Evolutionary conservation across 2,329 filamentous ascomycete genomes (phyloP).

Genomic region (Cercospora nicotianae): DNA sequence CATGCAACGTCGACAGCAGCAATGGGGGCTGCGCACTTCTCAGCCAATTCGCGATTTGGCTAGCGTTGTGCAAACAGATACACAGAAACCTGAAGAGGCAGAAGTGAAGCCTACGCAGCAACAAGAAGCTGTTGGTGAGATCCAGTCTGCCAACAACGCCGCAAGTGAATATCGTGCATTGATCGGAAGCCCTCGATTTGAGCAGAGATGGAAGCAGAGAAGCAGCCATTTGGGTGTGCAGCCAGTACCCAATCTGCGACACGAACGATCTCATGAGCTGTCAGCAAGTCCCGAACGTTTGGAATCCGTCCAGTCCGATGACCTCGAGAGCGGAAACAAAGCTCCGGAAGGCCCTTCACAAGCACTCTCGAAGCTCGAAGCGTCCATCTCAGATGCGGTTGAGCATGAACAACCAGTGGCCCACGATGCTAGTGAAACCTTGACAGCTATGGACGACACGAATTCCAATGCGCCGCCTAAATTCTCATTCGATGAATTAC

Average conservation of each 20-base stretch:
- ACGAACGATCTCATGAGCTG: slow-evolving; percentile 17
- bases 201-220: slow-evolving; percentile 29
- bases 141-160: not conserved
- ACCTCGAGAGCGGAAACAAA: slow-evolving; percentile 15
- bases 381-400: slow-evolving; percentile 18
- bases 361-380: slow-evolving; percentile 28
- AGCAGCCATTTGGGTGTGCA: slow-evolving; percentile 25
- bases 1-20: slow-evolving; percentile 16
- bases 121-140: not conserved
- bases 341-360: slow-evolving; percentile 26
- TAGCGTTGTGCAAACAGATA: not conserved
- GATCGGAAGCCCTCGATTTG: slow-evolving; percentile 22
- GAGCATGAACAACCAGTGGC: not conserved
- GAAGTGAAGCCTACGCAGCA: not conserved
- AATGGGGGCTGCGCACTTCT: slow-evolving; percentile 16
- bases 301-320: slow-evolving; percentile 33
- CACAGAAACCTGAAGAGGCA: not conserved
- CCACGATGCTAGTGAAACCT: not conserved
- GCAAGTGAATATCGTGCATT: not conserved
- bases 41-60: slow-evolving; percentile 2
- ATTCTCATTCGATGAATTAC: slow-evolving; percentile 4
- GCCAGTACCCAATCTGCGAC: slow-evolving; percentile 6
- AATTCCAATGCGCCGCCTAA: not conserved
- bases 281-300: slow-evolving; percentile 30
- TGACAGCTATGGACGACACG: slow-evolving; percentile 11